Evolutionary conservation across 192 early-diverging fungal species (phyloP), one percentile per base, ranked within the genome.

Genomic region (Spizellomyces punctatus): DNA sequence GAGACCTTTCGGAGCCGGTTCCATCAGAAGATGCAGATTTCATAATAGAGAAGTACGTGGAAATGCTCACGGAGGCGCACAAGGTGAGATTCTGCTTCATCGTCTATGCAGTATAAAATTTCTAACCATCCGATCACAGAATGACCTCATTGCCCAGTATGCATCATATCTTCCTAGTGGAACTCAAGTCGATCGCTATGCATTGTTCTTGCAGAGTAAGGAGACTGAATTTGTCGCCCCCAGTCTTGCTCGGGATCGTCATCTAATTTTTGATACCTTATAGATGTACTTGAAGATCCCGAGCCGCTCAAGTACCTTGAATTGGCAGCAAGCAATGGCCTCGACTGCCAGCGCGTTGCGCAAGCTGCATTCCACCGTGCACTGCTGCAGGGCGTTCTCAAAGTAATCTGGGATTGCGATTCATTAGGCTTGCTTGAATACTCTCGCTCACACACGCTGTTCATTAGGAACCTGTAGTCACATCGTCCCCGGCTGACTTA

Each of bases 131-230:
- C 8, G 9, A 14, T 43, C 1, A 14, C 63, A 75, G 69, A 69
- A 76, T 27, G 41, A 86, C 27, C 74, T 88, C 42, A 81, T 89
- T 12, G 85, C 87, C 8, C 54, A 76, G 7, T 90, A 90, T 55
- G 74, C 81, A 4, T 64, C 81, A 2, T 74, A 82, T 21, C 77
- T 90, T 47, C 85, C 86, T 1, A 57, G 48, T 0, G 52, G 46
- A 8, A 41, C 52, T 48, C 87, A 88, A 67, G 76, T 79, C 9
- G 80, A 85, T 17, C 52, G 57, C 1, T 90, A 85, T 68, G 76
- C 87, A 8, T 69, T 63, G 48, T 87, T 87, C 65, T 68, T 90
- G 22, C 64, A 73, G 5, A 22, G 69, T 62, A 61, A 45, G 68
- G 6, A 5, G n/a, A 21, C 17, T 17, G 42, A 52, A 46, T 48